phyloP scores from a whole-genome alignment of 306 rosid genomes.

The Acacia crassicarpa region DNA sequence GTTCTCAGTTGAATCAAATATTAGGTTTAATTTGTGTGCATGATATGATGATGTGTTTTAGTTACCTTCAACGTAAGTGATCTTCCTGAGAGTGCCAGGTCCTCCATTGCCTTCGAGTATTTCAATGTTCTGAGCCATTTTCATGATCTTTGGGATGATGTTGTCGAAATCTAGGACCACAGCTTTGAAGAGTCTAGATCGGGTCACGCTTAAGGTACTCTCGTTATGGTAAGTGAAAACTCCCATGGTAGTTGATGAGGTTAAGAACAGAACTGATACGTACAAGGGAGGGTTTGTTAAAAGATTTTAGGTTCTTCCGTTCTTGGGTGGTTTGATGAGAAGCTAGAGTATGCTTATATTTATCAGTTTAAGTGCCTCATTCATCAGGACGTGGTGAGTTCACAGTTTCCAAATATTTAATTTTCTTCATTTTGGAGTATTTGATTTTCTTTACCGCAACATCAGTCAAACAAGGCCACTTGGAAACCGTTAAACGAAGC shows the following conservation, averaged over 20 bases:
- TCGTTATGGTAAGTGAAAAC: conserved; percentile 38
- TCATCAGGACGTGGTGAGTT: neutral
- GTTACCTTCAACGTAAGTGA: conserved; percentile 27
- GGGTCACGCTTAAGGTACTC: conserved; percentile 37
- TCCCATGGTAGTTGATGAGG: conserved; percentile 39
- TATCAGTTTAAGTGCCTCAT: neutral
- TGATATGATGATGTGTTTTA: too few relatives aligned
- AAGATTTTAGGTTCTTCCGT: neutral
- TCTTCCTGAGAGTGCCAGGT: conserved; percentile 58
- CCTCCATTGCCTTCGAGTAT: conserved; percentile 53
- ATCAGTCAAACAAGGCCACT: too few relatives aligned
- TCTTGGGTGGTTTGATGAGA: neutral
- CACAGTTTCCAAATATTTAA: neutral
- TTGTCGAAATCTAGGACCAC: conserved; percentile 37
- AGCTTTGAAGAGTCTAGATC: conserved; percentile 53
- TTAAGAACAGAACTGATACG: too few relatives aligned
- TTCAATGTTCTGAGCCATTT: conserved; percentile 24
- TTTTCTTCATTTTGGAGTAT: too few relatives aligned
- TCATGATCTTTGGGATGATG: conserved; percentile 45
- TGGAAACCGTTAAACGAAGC: too few relatives aligned
- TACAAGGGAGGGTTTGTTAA: too few relatives aligned
- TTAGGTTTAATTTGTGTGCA: too few relatives aligned
- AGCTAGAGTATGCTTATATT: neutral
- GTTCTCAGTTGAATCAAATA: too few relatives aligned
- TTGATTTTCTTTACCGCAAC: too few relatives aligned